Evolutionary conservation across 257 asterid genomes (phyloP).

Genomic region (Rhazya stricta): DNA sequence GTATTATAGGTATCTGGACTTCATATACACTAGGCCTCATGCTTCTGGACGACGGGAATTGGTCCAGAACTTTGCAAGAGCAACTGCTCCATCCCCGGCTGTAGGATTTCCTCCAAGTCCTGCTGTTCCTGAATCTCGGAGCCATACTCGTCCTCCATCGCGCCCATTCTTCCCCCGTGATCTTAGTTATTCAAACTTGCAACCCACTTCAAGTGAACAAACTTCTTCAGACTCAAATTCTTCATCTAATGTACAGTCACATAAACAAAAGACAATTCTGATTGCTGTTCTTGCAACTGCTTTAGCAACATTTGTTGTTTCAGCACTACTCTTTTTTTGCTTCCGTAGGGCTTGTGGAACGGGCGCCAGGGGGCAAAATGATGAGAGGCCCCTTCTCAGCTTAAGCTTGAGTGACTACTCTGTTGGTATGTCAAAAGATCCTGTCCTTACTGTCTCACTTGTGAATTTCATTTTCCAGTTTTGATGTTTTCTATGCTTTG

Average conservation of each 20-base stretch:
- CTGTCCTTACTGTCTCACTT: neutral
- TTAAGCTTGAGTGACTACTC: constrained; percentile 73
- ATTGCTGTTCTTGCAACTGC: constrained; percentile 68
- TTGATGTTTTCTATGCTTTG: constrained; percentile 20
- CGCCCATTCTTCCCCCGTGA: constrained; percentile 42
- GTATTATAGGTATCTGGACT: constrained; percentile 40
- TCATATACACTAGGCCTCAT: constrained; percentile 29
- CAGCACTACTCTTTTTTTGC: constrained; percentile 51
- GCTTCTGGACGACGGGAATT: constrained; percentile 45
- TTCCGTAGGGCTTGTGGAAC: constrained; percentile 45
- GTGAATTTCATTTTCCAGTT: constrained; percentile 1
- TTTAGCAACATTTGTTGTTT: constrained; percentile 42
- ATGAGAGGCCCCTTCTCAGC: constrained; percentile 88
- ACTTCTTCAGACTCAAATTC: constrained; percentile 25
- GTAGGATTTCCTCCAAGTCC: constrained; percentile 27
- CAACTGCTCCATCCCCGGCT: constrained; percentile 53
- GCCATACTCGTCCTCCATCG: constrained; percentile 42
- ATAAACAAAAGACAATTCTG: constrained; percentile 36
- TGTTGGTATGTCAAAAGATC: constrained; percentile 35
- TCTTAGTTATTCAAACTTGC: constrained; percentile 24
- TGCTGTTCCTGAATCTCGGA: constrained; percentile 24
- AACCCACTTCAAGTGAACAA: constrained; percentile 27
- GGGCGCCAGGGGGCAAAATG: constrained; percentile 43
- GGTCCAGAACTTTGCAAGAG: constrained; percentile 42
- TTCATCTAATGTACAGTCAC: constrained; percentile 28